A percentile compares a stretch with the other conserved stretches of the same genome.
phyloP scores from a whole-genome alignment of 2,329 filamentous ascomycete genomes.

The Curvularia spicifera region DNA sequence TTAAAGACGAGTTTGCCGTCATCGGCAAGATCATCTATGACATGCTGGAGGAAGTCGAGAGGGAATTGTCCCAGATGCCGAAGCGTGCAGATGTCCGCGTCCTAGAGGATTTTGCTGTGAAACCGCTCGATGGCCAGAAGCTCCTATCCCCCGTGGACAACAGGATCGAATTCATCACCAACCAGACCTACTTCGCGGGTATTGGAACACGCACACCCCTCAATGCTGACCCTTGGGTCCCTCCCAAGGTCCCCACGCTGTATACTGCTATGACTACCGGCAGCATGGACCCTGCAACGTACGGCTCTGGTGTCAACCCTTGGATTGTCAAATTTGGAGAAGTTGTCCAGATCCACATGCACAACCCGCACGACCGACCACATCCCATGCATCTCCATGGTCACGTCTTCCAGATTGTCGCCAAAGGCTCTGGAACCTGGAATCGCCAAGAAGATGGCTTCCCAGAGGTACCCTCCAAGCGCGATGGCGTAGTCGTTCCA shows the following conservation, averaged over 20 bases:
- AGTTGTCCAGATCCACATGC: constrained; percentile 51
- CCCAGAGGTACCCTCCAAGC: constrained; percentile 32
- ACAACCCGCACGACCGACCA: constrained; percentile 36
- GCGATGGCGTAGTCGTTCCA: constrained; percentile 40
- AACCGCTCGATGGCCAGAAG: constrained; percentile 69
- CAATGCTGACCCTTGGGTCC: constrained; percentile 71
- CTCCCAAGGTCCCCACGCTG: constrained; percentile 76
- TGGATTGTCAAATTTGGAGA: constrained; percentile 40
- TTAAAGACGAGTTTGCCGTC: constrained; percentile 19
- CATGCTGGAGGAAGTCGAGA: constrained; percentile 13
- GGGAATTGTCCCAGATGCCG: constrained; percentile 52
- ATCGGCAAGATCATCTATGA: constrained; percentile 24
- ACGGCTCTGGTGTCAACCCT: constrained; percentile 34
- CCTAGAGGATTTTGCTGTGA: constrained; percentile 74
- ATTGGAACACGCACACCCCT: constrained; percentile 59
- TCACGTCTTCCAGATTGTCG: constrained; percentile 63
- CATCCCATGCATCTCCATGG: constrained; percentile 52
- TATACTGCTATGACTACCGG: constrained; percentile 73
- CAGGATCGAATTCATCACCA: constrained; percentile 62
- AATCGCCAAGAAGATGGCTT: constrained; percentile 22
- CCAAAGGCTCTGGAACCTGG: constrained; percentile 42
- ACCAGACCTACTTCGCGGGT: constrained; percentile 66
- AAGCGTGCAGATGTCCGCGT: constrained; percentile 61
- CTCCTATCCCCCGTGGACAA: constrained; percentile 67
- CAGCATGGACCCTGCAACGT: constrained; percentile 52